Percentiles rank a stretch among this genome's conserved stretches.
phyloP scores from a whole-genome alignment of 2,329 filamentous ascomycete species.

The Polychaeton citri region DNA sequence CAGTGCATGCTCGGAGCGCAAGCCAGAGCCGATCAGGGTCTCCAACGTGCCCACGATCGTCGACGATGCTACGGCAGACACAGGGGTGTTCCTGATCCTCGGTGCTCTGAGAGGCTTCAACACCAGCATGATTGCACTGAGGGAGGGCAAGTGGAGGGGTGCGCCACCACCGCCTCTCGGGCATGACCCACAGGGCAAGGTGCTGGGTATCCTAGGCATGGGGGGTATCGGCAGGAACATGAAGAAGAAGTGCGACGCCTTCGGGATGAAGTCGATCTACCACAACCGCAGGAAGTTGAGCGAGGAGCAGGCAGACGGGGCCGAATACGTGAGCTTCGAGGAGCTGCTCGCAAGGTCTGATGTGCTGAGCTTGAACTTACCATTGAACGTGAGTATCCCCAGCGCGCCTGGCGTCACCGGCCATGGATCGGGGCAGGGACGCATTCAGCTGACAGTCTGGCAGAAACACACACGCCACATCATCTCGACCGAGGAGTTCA shows the following conservation, averaged over 20 bases:
- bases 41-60: slow-evolving; percentile 74
- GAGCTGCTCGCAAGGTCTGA: slow-evolving; percentile 57
- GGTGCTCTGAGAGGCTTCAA: slow-evolving; percentile 67
- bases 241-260: slow-evolving; percentile 58
- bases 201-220: slow-evolving; percentile 73
- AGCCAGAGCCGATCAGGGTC: slow-evolving; percentile 44
- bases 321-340: slow-evolving; percentile 60
- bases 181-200: slow-evolving; percentile 66
- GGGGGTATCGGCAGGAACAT: slow-evolving; percentile 71
- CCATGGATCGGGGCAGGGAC: too few relatives aligned
- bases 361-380: slow-evolving; percentile 67
- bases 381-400: slow-evolving; percentile 54
- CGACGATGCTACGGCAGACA: slow-evolving; percentile 72
- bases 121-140: slow-evolving; percentile 49
- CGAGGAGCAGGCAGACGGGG: slow-evolving; percentile 41
- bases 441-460: too few relatives aligned
- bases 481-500: slow-evolving; percentile 58
- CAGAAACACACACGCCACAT: slow-evolving; percentile 58
- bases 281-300: slow-evolving; percentile 54
- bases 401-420: too few relatives aligned
- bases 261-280: slow-evolving; percentile 65
- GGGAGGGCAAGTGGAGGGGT: slow-evolving; percentile 56
- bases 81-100: slow-evolving; percentile 66
- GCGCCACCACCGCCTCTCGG: slow-evolving; percentile 43
- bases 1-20: slow-evolving; percentile 51